Conservation (phyloP, 2,329 filamentous ascomycete genomes). For the Colletotrichum sp. region DNA sequence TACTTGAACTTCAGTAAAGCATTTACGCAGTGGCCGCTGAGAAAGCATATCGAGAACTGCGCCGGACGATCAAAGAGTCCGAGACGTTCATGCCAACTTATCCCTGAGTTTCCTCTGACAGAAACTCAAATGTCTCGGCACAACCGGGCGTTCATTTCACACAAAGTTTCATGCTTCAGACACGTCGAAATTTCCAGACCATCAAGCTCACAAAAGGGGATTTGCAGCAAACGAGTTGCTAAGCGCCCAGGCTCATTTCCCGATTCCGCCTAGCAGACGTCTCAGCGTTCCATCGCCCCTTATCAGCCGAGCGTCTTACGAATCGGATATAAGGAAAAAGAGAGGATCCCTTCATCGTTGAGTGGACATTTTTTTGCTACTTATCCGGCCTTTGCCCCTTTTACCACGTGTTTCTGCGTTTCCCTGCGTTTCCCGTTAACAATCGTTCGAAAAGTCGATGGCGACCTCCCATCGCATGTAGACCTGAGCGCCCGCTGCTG, state of each 20-base stretch:
- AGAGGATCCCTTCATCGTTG: neutral
- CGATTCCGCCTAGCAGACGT: neutral
- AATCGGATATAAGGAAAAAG: constrained; percentile 7
- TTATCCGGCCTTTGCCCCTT: constrained; percentile 6
- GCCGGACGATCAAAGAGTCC: neutral
- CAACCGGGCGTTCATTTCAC: neutral
- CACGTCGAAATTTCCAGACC: neutral
- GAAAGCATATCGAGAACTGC: neutral
- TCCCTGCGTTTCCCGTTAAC: neutral
- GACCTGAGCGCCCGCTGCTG: neutral
- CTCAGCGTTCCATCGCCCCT: neutral
- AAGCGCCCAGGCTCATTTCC: neutral
- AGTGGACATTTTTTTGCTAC: neutral
- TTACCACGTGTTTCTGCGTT: neutral
- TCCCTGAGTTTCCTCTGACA: neutral
- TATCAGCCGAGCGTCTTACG: neutral
- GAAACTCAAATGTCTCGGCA: neutral
- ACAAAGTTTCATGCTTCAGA: neutral
- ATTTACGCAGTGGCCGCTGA: neutral
- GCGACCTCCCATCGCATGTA: neutral
- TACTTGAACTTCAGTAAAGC: neutral
- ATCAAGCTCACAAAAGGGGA: neutral
- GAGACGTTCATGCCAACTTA: neutral
- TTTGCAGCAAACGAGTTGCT: neutral
- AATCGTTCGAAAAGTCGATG: constrained; percentile 1